These are phyloP conservation scores for Pseudopithomyces chartarum DNA, from an alignment of 2,329 filamentous ascomycete genomes.

Conservation along the genomic window DNA sequence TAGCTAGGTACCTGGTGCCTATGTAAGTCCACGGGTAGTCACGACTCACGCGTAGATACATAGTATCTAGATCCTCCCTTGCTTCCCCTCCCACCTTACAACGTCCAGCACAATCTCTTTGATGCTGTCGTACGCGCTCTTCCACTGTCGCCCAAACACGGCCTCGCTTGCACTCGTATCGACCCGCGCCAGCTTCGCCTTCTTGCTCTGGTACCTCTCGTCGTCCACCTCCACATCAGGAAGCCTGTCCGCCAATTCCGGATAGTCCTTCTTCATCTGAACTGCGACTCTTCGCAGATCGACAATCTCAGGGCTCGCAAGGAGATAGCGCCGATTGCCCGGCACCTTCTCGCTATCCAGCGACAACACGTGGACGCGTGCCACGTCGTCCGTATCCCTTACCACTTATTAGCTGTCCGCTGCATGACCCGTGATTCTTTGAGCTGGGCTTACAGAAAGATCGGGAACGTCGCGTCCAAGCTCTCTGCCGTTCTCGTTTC, in stretches of 20 bases:
- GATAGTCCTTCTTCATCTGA: conserved; percentile 14
- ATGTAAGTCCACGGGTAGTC: no score
- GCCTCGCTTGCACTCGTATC: conserved; percentile 17
- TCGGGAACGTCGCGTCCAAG: conserved; percentile 12
- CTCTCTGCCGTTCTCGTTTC: conserved; percentile 1
- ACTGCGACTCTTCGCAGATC: conserved; percentile 10
- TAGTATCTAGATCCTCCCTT: no score
- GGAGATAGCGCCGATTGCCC: conserved; percentile 21
- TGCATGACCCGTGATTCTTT: not conserved
- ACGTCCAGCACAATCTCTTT: conserved; percentile 17
- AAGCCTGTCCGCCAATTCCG: conserved; percentile 12
- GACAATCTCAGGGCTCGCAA: conserved; percentile 2
- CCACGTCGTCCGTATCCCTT: conserved; percentile 25
- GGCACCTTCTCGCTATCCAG: conserved; percentile 12
- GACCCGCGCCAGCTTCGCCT: conserved; percentile 8
- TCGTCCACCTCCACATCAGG: conserved; percentile 8
- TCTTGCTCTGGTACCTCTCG: not conserved
- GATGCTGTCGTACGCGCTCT: conserved; percentile 14
- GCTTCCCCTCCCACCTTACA: conserved; percentile 12
- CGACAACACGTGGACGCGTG: conserved; percentile 14
- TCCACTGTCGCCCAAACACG: conserved; percentile 24
- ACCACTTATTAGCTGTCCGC: not conserved
- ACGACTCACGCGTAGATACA: no score
- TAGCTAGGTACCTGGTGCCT: no score
- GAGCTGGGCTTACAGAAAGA: conserved; percentile 14